phyloP scores from a whole-genome alignment of 257 asterid genomes.

The Lantana camara region DNA sequence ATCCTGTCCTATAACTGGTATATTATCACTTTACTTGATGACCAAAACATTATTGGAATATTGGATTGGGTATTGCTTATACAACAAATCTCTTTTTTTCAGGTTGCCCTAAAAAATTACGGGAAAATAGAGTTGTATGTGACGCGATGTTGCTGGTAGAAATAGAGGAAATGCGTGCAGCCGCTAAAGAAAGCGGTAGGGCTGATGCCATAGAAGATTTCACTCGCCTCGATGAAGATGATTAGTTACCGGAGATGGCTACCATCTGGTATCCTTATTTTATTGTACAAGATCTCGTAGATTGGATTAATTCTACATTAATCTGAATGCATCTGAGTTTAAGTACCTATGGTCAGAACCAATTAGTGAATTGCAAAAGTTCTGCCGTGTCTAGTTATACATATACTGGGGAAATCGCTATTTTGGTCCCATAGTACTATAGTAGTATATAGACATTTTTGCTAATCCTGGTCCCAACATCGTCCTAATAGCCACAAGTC shows the following conservation, averaged over 20 bases:
- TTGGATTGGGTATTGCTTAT: slow-evolving; percentile 10
- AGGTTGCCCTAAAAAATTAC: slow-evolving; percentile 79
- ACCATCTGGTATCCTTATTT: neutral
- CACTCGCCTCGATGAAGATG: slow-evolving; percentile 53
- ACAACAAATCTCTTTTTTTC: slow-evolving; percentile 26
- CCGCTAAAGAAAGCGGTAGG: slow-evolving; percentile 44
- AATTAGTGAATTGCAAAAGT: too few species aligned
- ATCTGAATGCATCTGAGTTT: neutral
- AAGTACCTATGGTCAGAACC: too few species aligned
- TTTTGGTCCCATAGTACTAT: too few species aligned
- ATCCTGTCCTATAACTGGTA: slow-evolving; percentile 88
- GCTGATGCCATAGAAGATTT: slow-evolving; percentile 74
- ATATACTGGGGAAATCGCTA: neutral
- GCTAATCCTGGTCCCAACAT: too few species aligned
- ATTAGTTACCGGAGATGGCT: slow-evolving; percentile 26
- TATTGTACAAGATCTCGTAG: neutral
- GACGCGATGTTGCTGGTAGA: slow-evolving; percentile 71
- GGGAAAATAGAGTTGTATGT: slow-evolving; percentile 53
- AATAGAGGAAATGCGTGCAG: slow-evolving; percentile 79
- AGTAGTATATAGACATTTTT: too few species aligned
- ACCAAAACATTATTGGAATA: neutral
- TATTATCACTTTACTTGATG: slow-evolving; percentile 2
- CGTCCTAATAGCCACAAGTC: too few species aligned
- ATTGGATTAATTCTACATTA: neutral
- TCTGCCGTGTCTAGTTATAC: too few species aligned